Conservation (phyloP, 2,329 filamentous ascomycete species). For the Periconia sp. region DNA sequence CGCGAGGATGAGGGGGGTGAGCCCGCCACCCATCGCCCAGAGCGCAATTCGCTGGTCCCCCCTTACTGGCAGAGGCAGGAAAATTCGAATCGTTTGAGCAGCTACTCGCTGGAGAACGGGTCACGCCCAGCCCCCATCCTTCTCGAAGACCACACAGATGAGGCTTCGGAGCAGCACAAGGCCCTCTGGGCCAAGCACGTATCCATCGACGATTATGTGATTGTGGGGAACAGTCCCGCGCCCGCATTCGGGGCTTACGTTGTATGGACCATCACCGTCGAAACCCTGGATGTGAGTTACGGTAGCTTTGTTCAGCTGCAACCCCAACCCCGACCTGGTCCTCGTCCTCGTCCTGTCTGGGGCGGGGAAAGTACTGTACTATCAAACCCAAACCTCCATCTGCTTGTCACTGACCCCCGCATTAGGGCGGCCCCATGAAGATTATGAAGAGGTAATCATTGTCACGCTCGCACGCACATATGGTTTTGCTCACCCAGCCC, state of each 20-base stretch:
- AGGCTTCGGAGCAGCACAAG: slow-evolving; percentile 57
- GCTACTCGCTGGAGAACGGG: slow-evolving; percentile 35
- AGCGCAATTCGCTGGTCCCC: slow-evolving; percentile 43
- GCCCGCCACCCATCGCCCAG: slow-evolving; percentile 23
- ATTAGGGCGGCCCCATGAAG: slow-evolving; percentile 2
- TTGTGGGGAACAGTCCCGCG: slow-evolving; percentile 59
- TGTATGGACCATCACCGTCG: slow-evolving; percentile 87
- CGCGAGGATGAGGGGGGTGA: slow-evolving; percentile 16
- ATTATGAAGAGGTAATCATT: slow-evolving; percentile 11
- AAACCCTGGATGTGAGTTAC: slow-evolving; percentile 74
- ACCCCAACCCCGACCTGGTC: no score
- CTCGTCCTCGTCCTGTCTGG: no score
- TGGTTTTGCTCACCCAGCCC: slow-evolving; percentile 20
- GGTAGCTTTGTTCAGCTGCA: no score
- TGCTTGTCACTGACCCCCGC: slow-evolving; percentile 2
- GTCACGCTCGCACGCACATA: slow-evolving; percentile 1
- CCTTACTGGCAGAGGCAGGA: slow-evolving; percentile 52
- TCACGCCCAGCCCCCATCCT: slow-evolving; percentile 52
- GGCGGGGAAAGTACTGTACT: neutral
- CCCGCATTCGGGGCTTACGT: slow-evolving; percentile 81
- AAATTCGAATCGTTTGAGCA: slow-evolving; percentile 40
- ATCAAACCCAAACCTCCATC: neutral
- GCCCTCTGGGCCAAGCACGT: slow-evolving; percentile 65
- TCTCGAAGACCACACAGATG: slow-evolving; percentile 66
- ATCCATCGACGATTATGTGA: slow-evolving; percentile 62